These are phyloP conservation scores for Ganoderma meredithae DNA, from an alignment of 1,284 basidiomycete genomes.

Conservation along the genomic window DNA sequence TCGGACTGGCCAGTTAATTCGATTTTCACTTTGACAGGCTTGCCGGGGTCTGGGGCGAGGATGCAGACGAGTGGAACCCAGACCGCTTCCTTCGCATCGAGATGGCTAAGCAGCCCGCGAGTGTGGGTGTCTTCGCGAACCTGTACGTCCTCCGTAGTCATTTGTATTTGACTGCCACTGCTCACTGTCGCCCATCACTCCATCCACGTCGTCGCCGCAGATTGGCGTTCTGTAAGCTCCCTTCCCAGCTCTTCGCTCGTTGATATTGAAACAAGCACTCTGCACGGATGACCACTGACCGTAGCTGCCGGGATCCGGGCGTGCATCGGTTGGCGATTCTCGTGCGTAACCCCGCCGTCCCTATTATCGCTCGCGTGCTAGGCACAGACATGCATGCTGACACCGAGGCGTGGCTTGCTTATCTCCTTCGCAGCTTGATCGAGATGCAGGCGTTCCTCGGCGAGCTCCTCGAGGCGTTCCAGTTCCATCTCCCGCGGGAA, in stretches of 20 bases:
- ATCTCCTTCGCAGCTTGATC: conserved; percentile 32
- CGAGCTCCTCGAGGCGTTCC: conserved; percentile 38
- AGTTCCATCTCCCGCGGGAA: conserved; percentile 40
- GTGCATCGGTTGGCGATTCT: conserved; percentile 47
- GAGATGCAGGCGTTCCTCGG: conserved; percentile 38
- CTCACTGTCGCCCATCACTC: background rate
- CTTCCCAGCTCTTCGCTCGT: background rate
- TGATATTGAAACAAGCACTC: background rate
- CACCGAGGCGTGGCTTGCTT: background rate
- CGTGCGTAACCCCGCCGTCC: conserved; percentile 35
- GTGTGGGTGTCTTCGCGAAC: conserved; percentile 57
- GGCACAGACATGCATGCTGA: background rate
- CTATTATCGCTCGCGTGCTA: background rate
- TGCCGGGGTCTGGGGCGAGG: conserved; percentile 53
- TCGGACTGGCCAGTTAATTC: too few species aligned
- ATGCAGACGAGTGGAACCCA: conserved; percentile 59
- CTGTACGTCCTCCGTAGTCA: conserved; percentile 46
- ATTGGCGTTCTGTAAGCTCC: conserved; percentile 28
- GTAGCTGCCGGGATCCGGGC: conserved; percentile 39
- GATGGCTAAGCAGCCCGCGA: conserved; percentile 45
- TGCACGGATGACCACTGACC: background rate
- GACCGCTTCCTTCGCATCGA: conserved; percentile 52
- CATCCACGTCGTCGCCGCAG: background rate
- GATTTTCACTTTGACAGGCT: conserved; percentile 31
- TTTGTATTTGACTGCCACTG: background rate